Percentiles rank a stretch among this genome's conserved stretches.
Conservation (phyloP, 768 basidiomycete genomes). For the Hygrocybe punicea region DNA sequence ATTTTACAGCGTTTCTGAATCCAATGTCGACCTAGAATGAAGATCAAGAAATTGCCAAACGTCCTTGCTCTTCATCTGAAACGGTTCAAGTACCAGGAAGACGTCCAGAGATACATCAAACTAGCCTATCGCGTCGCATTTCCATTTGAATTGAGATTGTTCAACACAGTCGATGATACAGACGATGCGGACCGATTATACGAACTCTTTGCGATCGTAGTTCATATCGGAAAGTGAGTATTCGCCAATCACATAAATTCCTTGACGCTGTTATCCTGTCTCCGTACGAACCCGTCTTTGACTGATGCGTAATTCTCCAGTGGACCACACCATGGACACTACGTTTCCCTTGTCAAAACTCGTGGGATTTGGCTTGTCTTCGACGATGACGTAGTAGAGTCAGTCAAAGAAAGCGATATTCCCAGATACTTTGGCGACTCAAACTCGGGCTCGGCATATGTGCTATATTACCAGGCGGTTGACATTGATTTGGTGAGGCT, state of each 20-base stretch:
- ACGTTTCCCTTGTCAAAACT: constrained; percentile 90
- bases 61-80: constrained; percentile 94
- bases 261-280: constrained; percentile 8
- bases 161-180: constrained; percentile 95
- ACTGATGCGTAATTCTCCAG: constrained; percentile 40
- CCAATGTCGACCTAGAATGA: constrained; percentile 66
- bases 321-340: constrained; percentile 98
- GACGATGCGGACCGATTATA: constrained; percentile 90
- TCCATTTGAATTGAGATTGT: constrained; percentile 88
- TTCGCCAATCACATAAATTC: background rate
- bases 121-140: constrained; percentile 96
- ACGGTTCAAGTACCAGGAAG: constrained; percentile 98
- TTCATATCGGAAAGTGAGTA: constrained; percentile 97
- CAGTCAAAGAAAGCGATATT: constrained; percentile 87
- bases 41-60: constrained; percentile 95
- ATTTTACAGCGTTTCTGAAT: background rate
- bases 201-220: constrained; percentile 92
- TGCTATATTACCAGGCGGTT: constrained; percentile 93
- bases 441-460: constrained; percentile 85
- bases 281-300: constrained; percentile 4
- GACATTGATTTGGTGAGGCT: constrained; percentile 76
- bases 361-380: constrained; percentile 85
- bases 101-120: constrained; percentile 86
- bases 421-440: constrained; percentile 93
- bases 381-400: constrained; percentile 90